Base-by-base conservation (phyloP, 108 stramenopile species). In the Pseudonitzschia pungens region DNA sequence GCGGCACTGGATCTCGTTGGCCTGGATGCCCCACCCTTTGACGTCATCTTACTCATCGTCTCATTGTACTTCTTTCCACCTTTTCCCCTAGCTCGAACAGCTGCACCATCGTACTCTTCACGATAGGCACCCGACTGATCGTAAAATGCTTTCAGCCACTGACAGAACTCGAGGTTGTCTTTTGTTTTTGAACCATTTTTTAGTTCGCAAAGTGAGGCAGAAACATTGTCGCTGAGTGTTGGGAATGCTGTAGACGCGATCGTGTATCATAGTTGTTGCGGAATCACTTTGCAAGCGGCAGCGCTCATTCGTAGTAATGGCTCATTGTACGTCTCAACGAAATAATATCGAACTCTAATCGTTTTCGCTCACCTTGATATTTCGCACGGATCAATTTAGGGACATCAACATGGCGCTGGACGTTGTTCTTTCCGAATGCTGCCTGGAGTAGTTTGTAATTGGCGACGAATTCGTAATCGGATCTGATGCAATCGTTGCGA, bases 401-500 rank as follows among this genome's bases (percentile, higher is more conserved):
- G 62, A 97, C 98, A 71, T 96, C 95, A n/a, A 98, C 84, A 63
- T 89, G 78, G 24, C 87, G 75, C 48, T 91, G 87, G 32, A 99
- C 88, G 7, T 85, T 77, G 28, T 96, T 69, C 48, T 91, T 93
- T 57, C 70, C 84, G 76, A 99, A 99, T 48, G 94, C 96, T 14
- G 77, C 80, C 78, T 99, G 98, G n/a, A 99, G 75, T 16, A 99
- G 73, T 81, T 99, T 99, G 89, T 98, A 99, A 79, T 99, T 99
- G 42, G 71, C 68, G 10, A 99, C 80, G 74, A 86, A 97, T 80
- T 98, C 96, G 68, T 93, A 90, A 62, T 85, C 86, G 12, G 84
- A 73, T 32, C 70, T 67, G 41, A 20, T 1, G 2, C 9, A 10
- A 24, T 3, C 26, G 26, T 26, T 55, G 45, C 45, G 45, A 8